A percentile compares a stretch with the other conserved stretches of the same genome.
phyloP scores from a whole-genome alignment of 2,329 filamentous ascomycete species.

The Monilinia aucupariae region DNA sequence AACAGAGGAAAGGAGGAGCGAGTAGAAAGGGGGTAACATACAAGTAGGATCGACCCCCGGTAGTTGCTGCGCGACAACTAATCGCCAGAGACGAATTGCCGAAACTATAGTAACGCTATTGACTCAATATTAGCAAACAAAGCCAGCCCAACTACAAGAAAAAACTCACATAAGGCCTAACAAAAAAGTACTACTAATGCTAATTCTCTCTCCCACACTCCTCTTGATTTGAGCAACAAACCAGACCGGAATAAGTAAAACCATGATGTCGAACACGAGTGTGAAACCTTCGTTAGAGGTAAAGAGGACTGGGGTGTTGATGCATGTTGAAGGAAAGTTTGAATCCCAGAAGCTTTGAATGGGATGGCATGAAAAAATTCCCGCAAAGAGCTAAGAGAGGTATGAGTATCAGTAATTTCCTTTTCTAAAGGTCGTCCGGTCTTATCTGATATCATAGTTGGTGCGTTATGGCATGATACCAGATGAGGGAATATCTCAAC shows the following conservation, averaged over 20 bases:
- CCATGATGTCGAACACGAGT: neutral
- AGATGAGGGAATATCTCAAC: neutral
- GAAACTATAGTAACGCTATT: conserved; percentile 8
- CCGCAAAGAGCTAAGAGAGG: neutral
- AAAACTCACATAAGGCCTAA: neutral
- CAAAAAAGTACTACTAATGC: neutral
- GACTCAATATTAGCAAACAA: neutral
- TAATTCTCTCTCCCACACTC: neutral
- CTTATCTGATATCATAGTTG: neutral
- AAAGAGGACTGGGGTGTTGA: neutral
- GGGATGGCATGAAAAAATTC: neutral
- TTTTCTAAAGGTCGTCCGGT: too few relatives aligned
- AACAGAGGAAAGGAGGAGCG: too few relatives aligned
- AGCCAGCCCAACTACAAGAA: neutral
- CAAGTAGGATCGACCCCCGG: conserved; percentile 5
- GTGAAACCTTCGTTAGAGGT: conserved; percentile 11
- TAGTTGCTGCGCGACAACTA: neutral
- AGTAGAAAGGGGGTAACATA: neutral
- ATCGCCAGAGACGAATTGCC: neutral
- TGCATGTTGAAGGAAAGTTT: neutral
- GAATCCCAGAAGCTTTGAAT: conserved; percentile 6
- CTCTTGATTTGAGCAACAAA: conserved; percentile 6
- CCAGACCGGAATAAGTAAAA: conserved; percentile 8
- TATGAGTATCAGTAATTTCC: neutral
- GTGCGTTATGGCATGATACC: neutral